These are phyloP conservation scores for Beauveria sp. DNA, from an alignment of 2,329 filamentous ascomycete genomes.

Conservation along the genomic window DNA sequence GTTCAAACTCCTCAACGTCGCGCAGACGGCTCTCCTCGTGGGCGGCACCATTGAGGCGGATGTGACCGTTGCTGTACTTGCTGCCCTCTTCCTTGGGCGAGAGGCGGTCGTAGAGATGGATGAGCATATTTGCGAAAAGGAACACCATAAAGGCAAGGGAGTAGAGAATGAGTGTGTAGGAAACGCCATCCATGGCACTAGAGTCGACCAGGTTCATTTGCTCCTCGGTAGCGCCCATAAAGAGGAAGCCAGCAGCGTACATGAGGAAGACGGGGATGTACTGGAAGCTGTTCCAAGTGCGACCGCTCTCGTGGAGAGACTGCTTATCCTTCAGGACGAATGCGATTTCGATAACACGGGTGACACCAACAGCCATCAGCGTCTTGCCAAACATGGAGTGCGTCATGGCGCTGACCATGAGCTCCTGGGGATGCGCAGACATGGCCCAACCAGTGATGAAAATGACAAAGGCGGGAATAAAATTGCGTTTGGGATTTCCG, in stretches of 20 bases:
- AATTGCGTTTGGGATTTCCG: conserved; percentile 81
- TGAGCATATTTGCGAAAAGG: conserved; percentile 80
- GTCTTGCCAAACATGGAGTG: conserved; percentile 91
- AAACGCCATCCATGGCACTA: conserved; percentile 76
- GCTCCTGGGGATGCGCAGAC: conserved; percentile 79
- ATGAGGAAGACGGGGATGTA: conserved; percentile 57
- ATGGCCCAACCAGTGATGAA: conserved; percentile 92
- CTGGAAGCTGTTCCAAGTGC: conserved; percentile 57
- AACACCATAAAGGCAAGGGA: conserved; percentile 86
- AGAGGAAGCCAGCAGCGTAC: conserved; percentile 87
- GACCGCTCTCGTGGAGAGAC: conserved; percentile 57
- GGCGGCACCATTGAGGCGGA: conserved; percentile 23
- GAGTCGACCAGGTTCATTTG: conserved; percentile 75
- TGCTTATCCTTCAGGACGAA: conserved; percentile 74
- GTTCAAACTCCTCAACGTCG: conserved; percentile 88
- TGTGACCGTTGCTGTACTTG: conserved; percentile 28
- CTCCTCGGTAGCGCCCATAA: conserved; percentile 96
- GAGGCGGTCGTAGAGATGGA: conserved; percentile 70
- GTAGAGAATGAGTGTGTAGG: conserved; percentile 87
- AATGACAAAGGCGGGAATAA: conserved; percentile 87
- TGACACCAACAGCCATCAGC: conserved; percentile 79
- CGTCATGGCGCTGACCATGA: conserved; percentile 78
- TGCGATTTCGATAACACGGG: conserved; percentile 82
- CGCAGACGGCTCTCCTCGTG: conserved; percentile 52
- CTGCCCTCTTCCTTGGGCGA: conserved; percentile 32